Evolutionary conservation across 495 filamentous ascomycete genomes (phyloP).

Genomic region (Penicillium mononematosum): DNA sequence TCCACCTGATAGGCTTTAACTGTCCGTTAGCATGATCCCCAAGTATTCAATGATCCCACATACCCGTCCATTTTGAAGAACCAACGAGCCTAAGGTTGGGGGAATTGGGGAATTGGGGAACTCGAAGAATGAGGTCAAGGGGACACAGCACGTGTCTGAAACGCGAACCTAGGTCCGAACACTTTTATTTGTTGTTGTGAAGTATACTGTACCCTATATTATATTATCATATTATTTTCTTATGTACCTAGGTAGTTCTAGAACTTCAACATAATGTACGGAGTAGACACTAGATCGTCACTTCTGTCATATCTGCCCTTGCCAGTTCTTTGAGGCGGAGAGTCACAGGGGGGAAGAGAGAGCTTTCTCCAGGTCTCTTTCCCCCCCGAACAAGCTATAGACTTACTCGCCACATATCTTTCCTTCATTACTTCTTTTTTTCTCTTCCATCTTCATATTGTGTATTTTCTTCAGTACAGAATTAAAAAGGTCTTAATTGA

Average conservation of each 20-base stretch:
- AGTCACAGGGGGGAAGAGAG: not conserved
- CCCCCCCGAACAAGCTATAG: not conserved
- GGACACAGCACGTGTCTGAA: slow-evolving; percentile 19
- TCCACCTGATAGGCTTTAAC: slow-evolving; percentile 36
- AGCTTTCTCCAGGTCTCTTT: slow-evolving; percentile 5
- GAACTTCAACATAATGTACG: not conserved
- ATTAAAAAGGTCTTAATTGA: not conserved
- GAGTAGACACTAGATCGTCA: not conserved
- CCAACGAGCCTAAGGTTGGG: not conserved
- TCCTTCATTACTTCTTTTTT: not conserved
- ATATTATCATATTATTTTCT: not conserved
- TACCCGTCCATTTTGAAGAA: slow-evolving; percentile 29
- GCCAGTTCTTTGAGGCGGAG: slow-evolving; percentile 4
- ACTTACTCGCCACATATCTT: not conserved
- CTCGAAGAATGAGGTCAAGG: slow-evolving; percentile 11
- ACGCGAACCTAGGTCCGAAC: slow-evolving; percentile 15
- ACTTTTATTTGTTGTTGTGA: slow-evolving; percentile 1
- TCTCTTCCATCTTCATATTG: not conserved
- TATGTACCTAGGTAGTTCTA: not conserved
- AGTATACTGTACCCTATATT: not conserved
- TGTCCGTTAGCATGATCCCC: not conserved
- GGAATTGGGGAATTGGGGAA: slow-evolving; percentile 1
- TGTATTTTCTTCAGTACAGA: not conserved
- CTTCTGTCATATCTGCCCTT: not conserved
- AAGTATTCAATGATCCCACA: not conserved